Base-by-base conservation (phyloP, 306 rosid species). In the Dryas octopetala region DNA sequence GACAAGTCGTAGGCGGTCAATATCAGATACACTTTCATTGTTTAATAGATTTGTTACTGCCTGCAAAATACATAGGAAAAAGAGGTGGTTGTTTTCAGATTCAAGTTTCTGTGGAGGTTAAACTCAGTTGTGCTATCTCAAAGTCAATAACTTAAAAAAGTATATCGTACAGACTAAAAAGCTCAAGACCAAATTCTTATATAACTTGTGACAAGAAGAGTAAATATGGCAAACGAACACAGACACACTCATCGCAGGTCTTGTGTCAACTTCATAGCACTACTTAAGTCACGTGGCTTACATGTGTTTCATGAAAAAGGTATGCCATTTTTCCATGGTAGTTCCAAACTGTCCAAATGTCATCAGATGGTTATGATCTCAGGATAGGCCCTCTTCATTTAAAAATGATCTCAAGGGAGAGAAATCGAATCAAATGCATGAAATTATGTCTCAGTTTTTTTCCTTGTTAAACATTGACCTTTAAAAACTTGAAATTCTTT, bases 1-100 rank as follows among this genome's bases (percentile, higher is more conserved):
- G 79, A 93, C 97, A 71, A 93, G 83, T 15, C 96, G 97, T 68
- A 93, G 75, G 44, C 87, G 85, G 73, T 91, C 96, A 64, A 91
- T 71, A 74, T 93, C 97, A 75, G 91, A 89, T 79, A 91, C 43
- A 76, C 86, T 91, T 74, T 91, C 97, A 80, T 93, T 69, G 81
- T 84, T 86, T 72, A 93, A 81, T 76, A 93, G 87, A 80, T 86
- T 88, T 60, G 86, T 88, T 77, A 91, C 97, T 61, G 93, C 96
- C 98, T 93, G 88, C 81, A 88, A 77, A 82, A 57, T 66, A 83
- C 54, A 76, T 50, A 62, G 70, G 82, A 50, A 68, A 74, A 78
- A 59, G 47, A 74, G 75, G 62, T 78, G 53, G 54, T 47, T 57
- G 49, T 44, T 57, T 70, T 66, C 57, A 28, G 53, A 57, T 66